Percentiles rank a stretch among this genome's conserved stretches.
Evolutionary conservation across 1,284 basidiomycete genomes (phyloP).

Genomic region (Ustilago cynodontis): DNA sequence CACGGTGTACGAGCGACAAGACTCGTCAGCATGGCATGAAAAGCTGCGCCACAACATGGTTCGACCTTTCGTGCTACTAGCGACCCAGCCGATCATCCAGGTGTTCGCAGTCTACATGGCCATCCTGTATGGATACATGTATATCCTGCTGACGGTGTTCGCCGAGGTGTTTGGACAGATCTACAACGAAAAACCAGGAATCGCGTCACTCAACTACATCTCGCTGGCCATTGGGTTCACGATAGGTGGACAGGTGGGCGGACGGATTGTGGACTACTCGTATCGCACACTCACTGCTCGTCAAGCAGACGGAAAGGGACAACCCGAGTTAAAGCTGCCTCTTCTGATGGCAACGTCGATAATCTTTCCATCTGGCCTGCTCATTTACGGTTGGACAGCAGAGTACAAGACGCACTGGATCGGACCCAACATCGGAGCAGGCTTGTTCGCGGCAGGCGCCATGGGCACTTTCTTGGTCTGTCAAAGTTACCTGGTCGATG

Average conservation of each 20-base stretch:
- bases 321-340: conserved; percentile 72
- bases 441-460: conserved; percentile 35
- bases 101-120: conserved; percentile 73
- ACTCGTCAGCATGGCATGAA: conserved; percentile 64
- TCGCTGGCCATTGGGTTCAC: conserved; percentile 72
- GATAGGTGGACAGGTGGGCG: conserved; percentile 74
- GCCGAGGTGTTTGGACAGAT: conserved; percentile 75
- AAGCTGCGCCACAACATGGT: conserved; percentile 69
- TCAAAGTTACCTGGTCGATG: conserved; percentile 63
- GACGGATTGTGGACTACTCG: conserved; percentile 74
- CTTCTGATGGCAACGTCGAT: conserved; percentile 76
- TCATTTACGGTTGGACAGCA: conserved; percentile 79
- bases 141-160: conserved; percentile 77
- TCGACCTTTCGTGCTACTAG: conserved; percentile 73
- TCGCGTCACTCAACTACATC: conserved; percentile 77
- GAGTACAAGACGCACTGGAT: conserved; percentile 77
- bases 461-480: conserved; percentile 53
- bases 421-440: conserved; percentile 73
- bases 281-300: conserved; percentile 74
- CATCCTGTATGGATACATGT: conserved; percentile 69
- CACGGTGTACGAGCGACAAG: conserved; percentile 60
- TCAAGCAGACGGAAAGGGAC: conserved; percentile 74
- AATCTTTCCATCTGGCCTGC: conserved; percentile 75
- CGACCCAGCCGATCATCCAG: conserved; percentile 73
- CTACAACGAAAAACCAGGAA: conserved; percentile 72